Evolutionary conservation across 1,284 basidiomycete genomes (phyloP), one percentile per base, ranked within the genome.

Genomic region (Cryptococcus neoformans): DNA sequence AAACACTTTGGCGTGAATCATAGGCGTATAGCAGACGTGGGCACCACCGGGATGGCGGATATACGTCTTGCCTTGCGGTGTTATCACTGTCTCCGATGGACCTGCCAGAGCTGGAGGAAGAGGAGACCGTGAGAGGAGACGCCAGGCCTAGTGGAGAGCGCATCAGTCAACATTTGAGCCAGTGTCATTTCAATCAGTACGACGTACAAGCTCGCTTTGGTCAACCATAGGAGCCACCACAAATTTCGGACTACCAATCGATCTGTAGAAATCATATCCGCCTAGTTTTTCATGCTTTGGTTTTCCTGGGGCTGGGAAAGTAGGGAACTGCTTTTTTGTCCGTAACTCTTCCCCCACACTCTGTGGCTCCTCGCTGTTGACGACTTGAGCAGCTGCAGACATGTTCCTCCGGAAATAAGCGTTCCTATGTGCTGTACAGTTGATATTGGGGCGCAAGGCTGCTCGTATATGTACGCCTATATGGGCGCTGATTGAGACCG

Each of bases 181-280:
- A 28, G 28, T 28, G 28, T 4, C 3, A 4, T 28, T 28, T 12
- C n/a, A 34, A 50, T 14, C 48, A 34, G 37, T 3, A 14, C 16
- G 51, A 82, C 87, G 68, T 63, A 93, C 91, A 72, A 98, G 83
- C 76, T 98, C 94, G 69, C 89, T 92, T 78, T 95, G 92, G 76
- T 98, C 94, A 0, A 98, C 95, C 95, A 98, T 98, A 8, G 95
- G 94, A 10, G 92, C 95, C 10, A 97, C 90, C 45, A 98, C 83
- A 71, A 84, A 87, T 74, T 89, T 90, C 8, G 94, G 91, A 64
- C 86, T 88, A 6, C 90, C 88, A 41, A 98, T 80, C 72, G 44
- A 88, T 80, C 69, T 85, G 74, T 93, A 98, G 63, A 97, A 87
- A 21, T 91, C 87, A 72, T 89, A 92, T 3, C 90, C 90, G 6